Base-by-base conservation (phyloP, 176 grass and related monocot species). In the Rhynchospora tenuis region DNA sequence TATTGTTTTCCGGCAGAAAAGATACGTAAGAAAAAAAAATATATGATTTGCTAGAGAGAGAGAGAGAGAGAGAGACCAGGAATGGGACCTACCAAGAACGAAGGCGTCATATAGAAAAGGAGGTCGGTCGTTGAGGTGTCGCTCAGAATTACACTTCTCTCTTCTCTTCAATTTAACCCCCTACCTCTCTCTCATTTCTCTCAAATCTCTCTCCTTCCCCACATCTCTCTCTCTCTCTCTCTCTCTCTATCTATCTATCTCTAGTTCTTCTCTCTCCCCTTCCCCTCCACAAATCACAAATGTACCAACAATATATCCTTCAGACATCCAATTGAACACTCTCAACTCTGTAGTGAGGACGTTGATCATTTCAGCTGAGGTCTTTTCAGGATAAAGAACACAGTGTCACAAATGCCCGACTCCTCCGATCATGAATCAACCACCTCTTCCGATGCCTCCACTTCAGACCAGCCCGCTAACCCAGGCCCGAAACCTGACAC, bases 81-180 rank as follows among this genome's bases (percentile, higher is more conserved):
- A 42, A 3, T 48, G 6, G 44, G 15, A 17, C 8, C 15, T 45
- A 56, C 59, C 11, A 64, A 27, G 64, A 81, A 20, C 6, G 44
- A 50, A 69, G 28, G 50, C 70, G 83, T 71, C 87, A 79, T 20
- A 67, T 69, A 33, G 79, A 61, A 71, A 84, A 72, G 3, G 79
- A 64, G 84, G 59, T 47, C 3, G 81, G 33, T 59, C 45, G 88
- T 57, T 89, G 51, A 45, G 59, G 15, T 74, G 88, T 89, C 78
- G 23, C 64, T 81, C 16, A 68, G 15, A 22, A 28, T 2, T 42
- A 16, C 33, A 74, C 70, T 73, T 3, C 19, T 44, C 68, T 66
- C 22, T 87, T n/a, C 20, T 10, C 9, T 17, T 52, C 48, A 75
- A 52, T 75, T 77, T 77, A 77, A 77, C 13, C 48, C 73, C 17